Percentiles rank a stretch among this genome's conserved stretches.
Conservation (phyloP, 2,329 filamentous ascomycete species). For the Epichloe sibirici region DNA sequence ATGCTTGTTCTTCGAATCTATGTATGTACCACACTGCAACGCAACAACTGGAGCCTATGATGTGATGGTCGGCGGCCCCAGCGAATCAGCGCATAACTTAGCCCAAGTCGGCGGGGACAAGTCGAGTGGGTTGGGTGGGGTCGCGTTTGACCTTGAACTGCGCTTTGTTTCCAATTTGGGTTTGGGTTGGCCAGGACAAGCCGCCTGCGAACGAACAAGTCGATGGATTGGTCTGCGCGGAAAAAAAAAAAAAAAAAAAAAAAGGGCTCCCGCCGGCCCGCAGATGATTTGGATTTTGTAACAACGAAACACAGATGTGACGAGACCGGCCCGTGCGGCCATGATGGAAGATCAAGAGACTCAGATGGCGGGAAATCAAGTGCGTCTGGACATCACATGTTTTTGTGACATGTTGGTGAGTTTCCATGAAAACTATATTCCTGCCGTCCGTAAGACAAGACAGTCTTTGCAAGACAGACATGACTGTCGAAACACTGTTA, state of each 20-base stretch:
- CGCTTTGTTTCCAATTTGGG: background rate
- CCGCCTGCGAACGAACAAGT: background rate
- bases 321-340: background rate
- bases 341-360: too few species aligned
- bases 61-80: background rate
- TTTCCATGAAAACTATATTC: too few species aligned
- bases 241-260: too few species aligned
- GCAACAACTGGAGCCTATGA: background rate
- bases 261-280: background rate
- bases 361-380: too few species aligned
- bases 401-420: too few species aligned
- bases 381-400: too few species aligned
- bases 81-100: background rate
- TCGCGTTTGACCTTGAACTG: background rate
- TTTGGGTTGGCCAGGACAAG: background rate
- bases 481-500: too few species aligned
- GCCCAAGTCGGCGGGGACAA: background rate
- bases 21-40: too few species aligned
- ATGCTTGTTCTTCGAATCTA: background rate
- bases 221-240: background rate
- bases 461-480: too few species aligned
- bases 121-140: background rate
- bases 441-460: too few species aligned
- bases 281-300: background rate
- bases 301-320: background rate